Conservation (phyloP, 768 basidiomycete genomes). For the Neoboletus subvelutipes region DNA sequence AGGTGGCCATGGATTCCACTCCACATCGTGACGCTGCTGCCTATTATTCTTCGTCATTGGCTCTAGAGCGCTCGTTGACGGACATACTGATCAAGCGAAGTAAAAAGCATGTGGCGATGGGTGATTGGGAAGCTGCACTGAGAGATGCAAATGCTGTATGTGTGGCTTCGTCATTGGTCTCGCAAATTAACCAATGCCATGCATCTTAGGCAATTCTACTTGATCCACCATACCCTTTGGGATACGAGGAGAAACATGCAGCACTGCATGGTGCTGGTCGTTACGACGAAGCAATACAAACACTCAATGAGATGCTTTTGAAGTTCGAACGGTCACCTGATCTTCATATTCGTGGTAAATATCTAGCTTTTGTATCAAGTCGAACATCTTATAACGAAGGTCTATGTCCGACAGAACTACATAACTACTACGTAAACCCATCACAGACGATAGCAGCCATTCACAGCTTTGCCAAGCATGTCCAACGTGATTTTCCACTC, state of each 20-base stretch:
- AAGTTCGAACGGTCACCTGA: slow-evolving; percentile 4
- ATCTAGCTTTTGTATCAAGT: background rate
- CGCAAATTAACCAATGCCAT: background rate
- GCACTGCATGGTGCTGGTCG: slow-evolving; percentile 14
- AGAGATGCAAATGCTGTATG: slow-evolving; percentile 14
- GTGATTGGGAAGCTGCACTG: slow-evolving; percentile 2
- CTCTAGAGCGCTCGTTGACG: slow-evolving; percentile 1
- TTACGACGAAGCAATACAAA: slow-evolving; percentile 19
- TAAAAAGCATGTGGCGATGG: background rate
- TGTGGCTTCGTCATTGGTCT: background rate
- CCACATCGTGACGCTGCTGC: slow-evolving; percentile 8
- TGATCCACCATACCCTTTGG: slow-evolving; percentile 7
- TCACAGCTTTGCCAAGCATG: background rate
- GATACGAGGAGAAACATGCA: slow-evolving; percentile 12
- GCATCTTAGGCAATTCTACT: slow-evolving; percentile 11
- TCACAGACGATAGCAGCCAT: slow-evolving; percentile 6
- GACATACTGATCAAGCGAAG: slow-evolving; percentile 14
- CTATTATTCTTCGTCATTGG: slow-evolving; percentile 9
- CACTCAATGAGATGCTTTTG: slow-evolving; percentile 6
- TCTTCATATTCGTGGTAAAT: slow-evolving; percentile 3
- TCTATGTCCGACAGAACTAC: background rate
- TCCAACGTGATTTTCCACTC: slow-evolving; percentile 10
- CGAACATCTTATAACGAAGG: background rate
- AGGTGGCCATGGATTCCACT: background rate
- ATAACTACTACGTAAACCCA: slow-evolving; percentile 1